Base-by-base conservation (phyloP, 768 basidiomycete species). In the Mrakia frigida region DNA sequence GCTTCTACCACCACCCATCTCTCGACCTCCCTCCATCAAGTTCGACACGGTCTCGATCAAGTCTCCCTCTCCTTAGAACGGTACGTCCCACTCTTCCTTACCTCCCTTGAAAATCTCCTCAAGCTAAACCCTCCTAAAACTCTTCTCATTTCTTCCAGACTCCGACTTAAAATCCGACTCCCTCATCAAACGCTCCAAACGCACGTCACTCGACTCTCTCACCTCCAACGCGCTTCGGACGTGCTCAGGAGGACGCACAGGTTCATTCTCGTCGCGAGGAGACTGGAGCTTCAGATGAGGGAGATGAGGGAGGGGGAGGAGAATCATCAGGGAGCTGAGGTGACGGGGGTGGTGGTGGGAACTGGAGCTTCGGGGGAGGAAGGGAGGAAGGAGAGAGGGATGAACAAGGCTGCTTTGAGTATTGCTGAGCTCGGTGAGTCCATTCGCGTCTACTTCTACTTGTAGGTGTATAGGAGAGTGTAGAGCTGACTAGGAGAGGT, bases 401-500 rank as follows among this genome's bases (percentile, higher is more conserved):
- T 98, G 80, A 91, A 94, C 2, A 95, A 95, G 83, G 95, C 96
- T 2, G 96, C 95, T n/a, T 85, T 98, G 80, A 94, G 89, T 53
- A 89, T 98, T 13, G 93, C 95, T 0, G 96, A 99, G 82, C 86
- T 98, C 60, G 87, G 94, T 93, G 78, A 80, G 90, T 77, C 25
- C 23, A n/a, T 16, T 41, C 39, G 33, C 4, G 11, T 18, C 46
- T 50, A n/a, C 18, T 50, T 6, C 4, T 14, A 14, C 14, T 50
- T 1, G 1, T 18, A 50, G 18, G 46, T 18, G 46, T 43, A 31
- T 35, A 31, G 31, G 16, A 37, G 63, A 9, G 0, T 1, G 60
- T 7, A 65, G 63, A 65, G 63, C 63, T 61, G 11, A 39, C 31
- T 25, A 60, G 28, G 63, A 35, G 23, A 33, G 5, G 13, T 31